These are phyloP conservation scores for Cerioporus squamosus DNA, from an alignment of 1,284 basidiomycete species.

Conservation along the genomic window DNA sequence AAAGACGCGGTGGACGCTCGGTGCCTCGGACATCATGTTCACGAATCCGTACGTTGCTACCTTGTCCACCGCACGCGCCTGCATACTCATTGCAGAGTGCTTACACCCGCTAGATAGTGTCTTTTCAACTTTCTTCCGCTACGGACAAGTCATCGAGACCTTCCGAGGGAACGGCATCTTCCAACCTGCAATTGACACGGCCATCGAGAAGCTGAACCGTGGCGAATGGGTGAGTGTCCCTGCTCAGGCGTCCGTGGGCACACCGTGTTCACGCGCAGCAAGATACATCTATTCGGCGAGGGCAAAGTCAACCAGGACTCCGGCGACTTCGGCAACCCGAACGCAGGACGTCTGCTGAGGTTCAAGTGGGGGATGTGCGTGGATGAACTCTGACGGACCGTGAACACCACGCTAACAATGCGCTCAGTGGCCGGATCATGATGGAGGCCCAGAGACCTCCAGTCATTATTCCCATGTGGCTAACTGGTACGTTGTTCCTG, in stretches of 20 bases:
- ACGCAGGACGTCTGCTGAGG: slow-evolving; percentile 59
- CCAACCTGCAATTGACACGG: slow-evolving; percentile 85
- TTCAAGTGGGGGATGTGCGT: slow-evolving; percentile 98
- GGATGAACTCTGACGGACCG: slow-evolving; percentile 5
- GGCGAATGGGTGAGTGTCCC: slow-evolving; percentile 81
- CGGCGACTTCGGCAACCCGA: slow-evolving; percentile 41
- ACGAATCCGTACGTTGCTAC: slow-evolving; percentile 71
- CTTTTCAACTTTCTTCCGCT: slow-evolving; percentile 83
- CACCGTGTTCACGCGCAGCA: background rate
- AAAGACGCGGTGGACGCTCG: slow-evolving; percentile 83
- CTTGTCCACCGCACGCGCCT: slow-evolving; percentile 17
- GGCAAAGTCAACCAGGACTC: slow-evolving; percentile 85
- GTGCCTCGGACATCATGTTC: slow-evolving; percentile 95
- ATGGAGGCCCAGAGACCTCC: slow-evolving; percentile 80
- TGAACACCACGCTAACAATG: background rate
- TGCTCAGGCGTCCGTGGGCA: background rate
- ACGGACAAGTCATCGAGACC: slow-evolving; percentile 94
- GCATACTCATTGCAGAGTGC: background rate
- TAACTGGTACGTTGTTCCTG: slow-evolving; percentile 60
- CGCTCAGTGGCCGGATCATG: slow-evolving; percentile 74
- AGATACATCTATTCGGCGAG: slow-evolving; percentile 96
- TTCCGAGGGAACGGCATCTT: slow-evolving; percentile 90
- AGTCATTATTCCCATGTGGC: slow-evolving; percentile 93
- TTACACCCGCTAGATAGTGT: slow-evolving; percentile 52
- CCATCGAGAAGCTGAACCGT: slow-evolving; percentile 78